These are phyloP conservation scores for Thuidium tamariscinum DNA, from an alignment of 225 moss, liverwort and hornwort species.

Conservation along the genomic window DNA sequence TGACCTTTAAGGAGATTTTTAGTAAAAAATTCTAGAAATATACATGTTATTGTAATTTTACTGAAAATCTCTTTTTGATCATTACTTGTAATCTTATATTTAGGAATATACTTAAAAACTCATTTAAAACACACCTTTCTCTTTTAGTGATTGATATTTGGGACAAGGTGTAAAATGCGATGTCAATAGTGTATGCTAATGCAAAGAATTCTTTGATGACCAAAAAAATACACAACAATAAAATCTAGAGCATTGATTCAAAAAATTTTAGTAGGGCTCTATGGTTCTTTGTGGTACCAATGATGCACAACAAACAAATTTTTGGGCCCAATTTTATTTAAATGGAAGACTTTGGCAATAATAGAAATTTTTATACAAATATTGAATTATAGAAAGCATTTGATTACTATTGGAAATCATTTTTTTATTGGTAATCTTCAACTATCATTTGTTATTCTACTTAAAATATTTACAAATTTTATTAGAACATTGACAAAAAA, in stretches of 20 bases:
- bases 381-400: fast-evolving
- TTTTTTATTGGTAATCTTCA: neutral
- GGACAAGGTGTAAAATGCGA: too few species aligned
- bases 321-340: too few species aligned
- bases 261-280: neutral
- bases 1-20: too few species aligned
- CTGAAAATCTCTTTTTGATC: too few species aligned
- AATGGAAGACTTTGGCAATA: fast-evolving
- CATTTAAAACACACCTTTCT: too few species aligned
- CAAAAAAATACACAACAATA: too few species aligned
- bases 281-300: fast-evolving
- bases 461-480: neutral
- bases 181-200: fast-evolving
- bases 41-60: too few species aligned
- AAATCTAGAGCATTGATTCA: neutral
- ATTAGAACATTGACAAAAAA: neutral
- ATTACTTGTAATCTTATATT: too few species aligned
- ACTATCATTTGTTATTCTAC: neutral
- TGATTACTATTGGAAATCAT: neutral
- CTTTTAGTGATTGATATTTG: too few species aligned
- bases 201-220: neutral
- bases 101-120: too few species aligned
- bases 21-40: too few species aligned
- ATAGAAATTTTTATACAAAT: neutral
- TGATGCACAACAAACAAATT: neutral